These are phyloP conservation scores for Colletotrichum tanaceti DNA, from an alignment of 2,329 filamentous ascomycete genomes.

Conservation along the genomic window DNA sequence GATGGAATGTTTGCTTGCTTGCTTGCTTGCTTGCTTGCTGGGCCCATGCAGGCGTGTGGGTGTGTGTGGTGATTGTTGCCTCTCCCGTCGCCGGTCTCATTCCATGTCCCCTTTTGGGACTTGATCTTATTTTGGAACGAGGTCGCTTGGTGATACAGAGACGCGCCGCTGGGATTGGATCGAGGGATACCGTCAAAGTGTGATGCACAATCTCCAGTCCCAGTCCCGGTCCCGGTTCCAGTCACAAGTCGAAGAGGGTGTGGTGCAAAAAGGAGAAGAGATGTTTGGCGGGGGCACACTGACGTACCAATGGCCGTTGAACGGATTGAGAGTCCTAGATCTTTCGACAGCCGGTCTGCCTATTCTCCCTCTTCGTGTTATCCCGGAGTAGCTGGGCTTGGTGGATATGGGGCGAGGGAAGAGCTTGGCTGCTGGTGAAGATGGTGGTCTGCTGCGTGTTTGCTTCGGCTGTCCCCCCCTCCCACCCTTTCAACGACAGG, in stretches of 20 bases:
- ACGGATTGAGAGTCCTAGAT: neutral
- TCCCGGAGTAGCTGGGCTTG: neutral
- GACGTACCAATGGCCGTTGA: neutral
- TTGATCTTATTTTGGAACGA: neutral
- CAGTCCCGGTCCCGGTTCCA: neutral
- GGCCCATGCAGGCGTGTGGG: neutral
- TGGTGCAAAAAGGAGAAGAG: neutral
- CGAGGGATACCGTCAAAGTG: slow-evolving; percentile 5
- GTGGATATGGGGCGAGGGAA: neutral
- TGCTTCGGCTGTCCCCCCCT: slow-evolving; percentile 5
- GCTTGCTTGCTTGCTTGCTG: slow-evolving; percentile 21
- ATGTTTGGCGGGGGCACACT: slow-evolving; percentile 1
- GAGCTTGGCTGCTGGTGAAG: slow-evolving; percentile 2
- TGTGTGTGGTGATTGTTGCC: neutral
- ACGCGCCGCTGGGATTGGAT: neutral
- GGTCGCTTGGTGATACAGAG: slow-evolving; percentile 8
- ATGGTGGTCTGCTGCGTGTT: slow-evolving; percentile 17
- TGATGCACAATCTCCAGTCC: slow-evolving; percentile 7
- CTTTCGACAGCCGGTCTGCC: neutral
- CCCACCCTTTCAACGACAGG: slow-evolving; percentile 7
- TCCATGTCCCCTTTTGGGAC: slow-evolving; percentile 1
- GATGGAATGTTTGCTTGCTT: slow-evolving; percentile 4
- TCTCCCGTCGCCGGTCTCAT: neutral
- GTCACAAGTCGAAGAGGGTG: neutral
- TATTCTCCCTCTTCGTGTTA: neutral